These are phyloP conservation scores for Xylaria scruposa DNA, from an alignment of 495 filamentous ascomycete genomes.

Conservation along the genomic window DNA sequence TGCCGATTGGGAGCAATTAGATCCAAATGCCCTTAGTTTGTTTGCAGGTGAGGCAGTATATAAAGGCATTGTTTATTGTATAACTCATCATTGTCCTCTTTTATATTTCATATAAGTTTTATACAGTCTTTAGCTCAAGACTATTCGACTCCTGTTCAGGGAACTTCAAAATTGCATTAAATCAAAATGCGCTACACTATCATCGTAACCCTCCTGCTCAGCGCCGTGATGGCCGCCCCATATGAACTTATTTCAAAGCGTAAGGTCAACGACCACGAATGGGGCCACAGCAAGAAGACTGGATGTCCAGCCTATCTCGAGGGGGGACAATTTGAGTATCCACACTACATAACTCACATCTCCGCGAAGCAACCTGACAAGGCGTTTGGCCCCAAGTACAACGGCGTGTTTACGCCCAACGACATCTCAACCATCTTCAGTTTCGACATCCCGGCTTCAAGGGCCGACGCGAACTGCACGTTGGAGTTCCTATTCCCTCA, in stretches of 20 bases:
- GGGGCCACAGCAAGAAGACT: slow-evolving; percentile 26
- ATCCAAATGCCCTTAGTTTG: not conserved
- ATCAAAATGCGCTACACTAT: slow-evolving; percentile 28
- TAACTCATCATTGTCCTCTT: too few species aligned
- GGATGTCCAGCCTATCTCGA: slow-evolving; percentile 37
- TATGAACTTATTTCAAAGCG: slow-evolving; percentile 36
- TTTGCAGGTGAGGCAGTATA: not conserved
- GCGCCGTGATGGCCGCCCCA: slow-evolving; percentile 30
- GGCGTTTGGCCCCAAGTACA: slow-evolving; percentile 31
- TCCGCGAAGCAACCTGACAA: slow-evolving; percentile 30
- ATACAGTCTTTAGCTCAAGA: not conserved
- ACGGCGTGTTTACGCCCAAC: slow-evolving; percentile 33
- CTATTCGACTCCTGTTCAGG: not conserved
- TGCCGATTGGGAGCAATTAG: not conserved
- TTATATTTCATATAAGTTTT: not conserved
- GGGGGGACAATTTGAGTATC: slow-evolving; percentile 33
- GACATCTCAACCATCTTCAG: slow-evolving; percentile 39
- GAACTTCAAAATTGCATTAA: not conserved
- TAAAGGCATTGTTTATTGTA: not conserved
- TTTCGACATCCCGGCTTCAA: slow-evolving; percentile 35
- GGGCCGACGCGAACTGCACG: slow-evolving; percentile 38
- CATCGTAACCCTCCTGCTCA: slow-evolving; percentile 13
- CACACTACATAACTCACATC: slow-evolving; percentile 36
- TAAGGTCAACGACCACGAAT: slow-evolving; percentile 31
- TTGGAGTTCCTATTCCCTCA: slow-evolving; percentile 40